Evolutionary conservation across 2,329 filamentous ascomycete genomes (phyloP).

Genomic region (Trichoderma sp.): DNA sequence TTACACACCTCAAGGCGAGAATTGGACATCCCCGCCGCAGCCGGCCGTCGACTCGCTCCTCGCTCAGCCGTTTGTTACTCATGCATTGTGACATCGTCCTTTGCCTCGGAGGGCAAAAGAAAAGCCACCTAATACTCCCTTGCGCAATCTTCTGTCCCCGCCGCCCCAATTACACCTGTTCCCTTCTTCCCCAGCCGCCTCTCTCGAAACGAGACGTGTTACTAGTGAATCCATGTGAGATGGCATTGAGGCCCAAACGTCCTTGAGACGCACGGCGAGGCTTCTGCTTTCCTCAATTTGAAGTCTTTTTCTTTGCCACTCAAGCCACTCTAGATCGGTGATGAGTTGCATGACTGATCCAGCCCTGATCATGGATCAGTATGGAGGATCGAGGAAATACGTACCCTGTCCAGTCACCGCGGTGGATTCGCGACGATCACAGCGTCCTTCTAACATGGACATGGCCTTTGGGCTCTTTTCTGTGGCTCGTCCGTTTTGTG

Average conservation of each 20-base stretch:
- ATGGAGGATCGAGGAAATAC: conserved; percentile 24
- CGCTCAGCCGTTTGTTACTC: background rate
- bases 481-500: conserved; percentile 7
- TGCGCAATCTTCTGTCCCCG: background rate
- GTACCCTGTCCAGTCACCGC: conserved; percentile 16
- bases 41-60: background rate
- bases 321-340: conserved; percentile 19
- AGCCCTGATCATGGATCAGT: conserved; percentile 25
- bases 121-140: background rate
- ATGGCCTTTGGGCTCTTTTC: background rate
- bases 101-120: conserved; percentile 1
- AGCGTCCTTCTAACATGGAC: conserved; percentile 9
- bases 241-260: background rate
- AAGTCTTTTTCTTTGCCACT: background rate
- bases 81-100: conserved; percentile 27
- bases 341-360: conserved; percentile 25
- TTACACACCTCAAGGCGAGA: background rate
- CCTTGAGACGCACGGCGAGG: conserved; percentile 7
- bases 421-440: conserved; percentile 22
- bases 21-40: conserved; percentile 12
- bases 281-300: background rate
- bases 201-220: background rate
- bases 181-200: background rate
- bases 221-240: background rate
- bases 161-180: background rate